Conservation (phyloP, 257 asterid genomes). For the Solanum medicagineum region DNA sequence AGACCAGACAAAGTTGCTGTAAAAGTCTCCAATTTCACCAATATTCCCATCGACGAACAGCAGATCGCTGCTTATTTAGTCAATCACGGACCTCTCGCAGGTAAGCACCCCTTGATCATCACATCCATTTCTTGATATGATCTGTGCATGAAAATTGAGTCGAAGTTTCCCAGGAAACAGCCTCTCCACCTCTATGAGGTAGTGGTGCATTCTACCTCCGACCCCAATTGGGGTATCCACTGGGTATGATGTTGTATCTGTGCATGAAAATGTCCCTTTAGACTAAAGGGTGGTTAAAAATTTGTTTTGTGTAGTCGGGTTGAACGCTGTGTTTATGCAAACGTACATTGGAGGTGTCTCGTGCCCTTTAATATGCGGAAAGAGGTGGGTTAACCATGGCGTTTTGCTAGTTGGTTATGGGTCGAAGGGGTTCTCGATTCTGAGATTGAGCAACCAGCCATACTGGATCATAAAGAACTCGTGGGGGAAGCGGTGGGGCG, state of each 20-base stretch:
- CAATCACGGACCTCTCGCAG: slow-evolving; percentile 68
- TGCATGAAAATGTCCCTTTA: not conserved
- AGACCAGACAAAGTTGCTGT: slow-evolving; percentile 36
- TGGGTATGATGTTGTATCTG: too few species aligned
- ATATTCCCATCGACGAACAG: slow-evolving; percentile 36
- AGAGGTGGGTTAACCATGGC: slow-evolving; percentile 50
- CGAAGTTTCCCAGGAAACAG: too few species aligned
- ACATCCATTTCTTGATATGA: not conserved
- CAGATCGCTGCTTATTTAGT: slow-evolving; percentile 69
- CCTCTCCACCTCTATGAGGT: too few species aligned
- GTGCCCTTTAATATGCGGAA: slow-evolving; percentile 66
- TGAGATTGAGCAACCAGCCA: slow-evolving; percentile 54
- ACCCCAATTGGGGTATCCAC: too few species aligned
- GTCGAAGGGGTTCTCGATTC: slow-evolving; percentile 58
- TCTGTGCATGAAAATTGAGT: not conserved
- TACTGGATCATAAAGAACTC: slow-evolving; percentile 87
- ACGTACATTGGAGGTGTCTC: slow-evolving; percentile 80
- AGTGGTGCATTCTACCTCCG: too few species aligned
- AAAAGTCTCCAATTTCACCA: slow-evolving; percentile 40
- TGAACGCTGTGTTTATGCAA: slow-evolving; percentile 82
- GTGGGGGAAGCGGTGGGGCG: slow-evolving; percentile 85
- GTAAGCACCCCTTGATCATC: slow-evolving; percentile 7
- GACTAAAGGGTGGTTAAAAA: not conserved
- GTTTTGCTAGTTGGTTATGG: slow-evolving; percentile 78
- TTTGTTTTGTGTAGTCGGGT: slow-evolving; percentile 37